Conservation (phyloP, 345 rosid genomes). For the Nephelium lappaceum region DNA sequence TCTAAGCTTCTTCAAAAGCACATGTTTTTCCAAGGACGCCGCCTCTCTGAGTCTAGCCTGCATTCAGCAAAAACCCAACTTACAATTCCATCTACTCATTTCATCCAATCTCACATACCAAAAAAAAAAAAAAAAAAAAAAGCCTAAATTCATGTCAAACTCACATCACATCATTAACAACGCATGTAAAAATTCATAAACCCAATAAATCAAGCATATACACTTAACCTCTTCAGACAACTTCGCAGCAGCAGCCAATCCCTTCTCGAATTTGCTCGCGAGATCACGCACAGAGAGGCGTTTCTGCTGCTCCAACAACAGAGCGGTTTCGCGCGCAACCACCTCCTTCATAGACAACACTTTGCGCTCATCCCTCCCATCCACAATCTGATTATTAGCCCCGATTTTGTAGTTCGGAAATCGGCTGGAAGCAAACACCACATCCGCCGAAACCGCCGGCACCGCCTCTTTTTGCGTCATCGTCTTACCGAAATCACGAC, state of each 20-base stretch:
- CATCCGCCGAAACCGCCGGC: constrained; percentile 82
- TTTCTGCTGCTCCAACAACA: constrained; percentile 88
- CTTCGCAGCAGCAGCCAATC: constrained; percentile 95
- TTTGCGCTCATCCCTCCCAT: constrained; percentile 73
- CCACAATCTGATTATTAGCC: constrained; percentile 70
- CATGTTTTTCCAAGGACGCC: constrained; percentile 95
- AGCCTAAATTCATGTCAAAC: background rate
- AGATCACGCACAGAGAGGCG: constrained; percentile 98
- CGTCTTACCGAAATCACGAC: constrained; percentile 66
- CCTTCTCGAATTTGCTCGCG: constrained; percentile 89
- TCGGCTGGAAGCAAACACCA: constrained; percentile 75
- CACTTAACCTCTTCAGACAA: constrained; percentile 81
- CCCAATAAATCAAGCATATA: constrained; percentile 2
- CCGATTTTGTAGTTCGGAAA: constrained; percentile 88
- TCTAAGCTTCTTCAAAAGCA: constrained; percentile 93
- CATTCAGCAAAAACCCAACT: constrained; percentile 26
- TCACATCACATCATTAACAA: background rate
- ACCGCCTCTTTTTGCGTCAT: constrained; percentile 65
- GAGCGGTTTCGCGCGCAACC: constrained; percentile 89
- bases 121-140: background rate
- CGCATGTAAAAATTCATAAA: background rate
- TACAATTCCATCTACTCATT: constrained; percentile 2
- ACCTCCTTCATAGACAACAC: constrained; percentile 86
- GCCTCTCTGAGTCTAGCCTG: constrained; percentile 95
- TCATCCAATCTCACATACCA: background rate